Base-by-base conservation (phyloP, 805 yeast genomes). In the Saitoella complicata region DNA sequence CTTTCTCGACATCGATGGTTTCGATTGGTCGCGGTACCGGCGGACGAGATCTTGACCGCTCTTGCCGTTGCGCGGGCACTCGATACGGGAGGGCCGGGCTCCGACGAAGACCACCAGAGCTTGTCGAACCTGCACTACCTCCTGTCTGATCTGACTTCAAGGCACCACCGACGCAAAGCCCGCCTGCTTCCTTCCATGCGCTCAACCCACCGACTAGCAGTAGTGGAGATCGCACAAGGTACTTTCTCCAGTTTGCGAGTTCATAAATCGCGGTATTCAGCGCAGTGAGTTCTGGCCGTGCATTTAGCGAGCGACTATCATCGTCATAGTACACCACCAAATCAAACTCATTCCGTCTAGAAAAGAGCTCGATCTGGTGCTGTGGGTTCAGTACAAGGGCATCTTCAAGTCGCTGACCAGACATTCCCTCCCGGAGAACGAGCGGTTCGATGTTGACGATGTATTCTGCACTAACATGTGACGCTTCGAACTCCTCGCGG, bases 361-460 rank as follows among this genome's bases (percentile, higher is more conserved):
- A 58, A 53, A 86, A 86, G 41, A 70, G 50, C 1, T 53, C 56
- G 42, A 69, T 70, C 54, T 84, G 91, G 3, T 58, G 57, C 9
- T 66, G 67, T 1, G 86, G 74, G 10, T 81, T 66, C 10, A 74
- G 58, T 46, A 76, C 62, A 7, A 88, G 69, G 40, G 72, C 62
- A 38, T 67, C 69, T 52, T 80, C 82, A n/a, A 87, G 61, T 45
- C 80, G 88, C n/a, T 58, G 61, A 53, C 81, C 83, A 0, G 72
- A 66, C 55, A 73, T 72, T 7, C 64, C 42, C 7, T 61, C 58
- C 43, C 75, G 61, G 12, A 78, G 63, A 0, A 75, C 67, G 12
- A 71, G 67, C 0, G 96, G 95, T 44, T 84, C 94, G 12, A 87
- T 70, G 56, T 87, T 82, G 7, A 83, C 69, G 6, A 80, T 59